phyloP scores from a whole-genome alignment of 176 grass and related monocot species.

The Rhynchospora breviuscula region DNA sequence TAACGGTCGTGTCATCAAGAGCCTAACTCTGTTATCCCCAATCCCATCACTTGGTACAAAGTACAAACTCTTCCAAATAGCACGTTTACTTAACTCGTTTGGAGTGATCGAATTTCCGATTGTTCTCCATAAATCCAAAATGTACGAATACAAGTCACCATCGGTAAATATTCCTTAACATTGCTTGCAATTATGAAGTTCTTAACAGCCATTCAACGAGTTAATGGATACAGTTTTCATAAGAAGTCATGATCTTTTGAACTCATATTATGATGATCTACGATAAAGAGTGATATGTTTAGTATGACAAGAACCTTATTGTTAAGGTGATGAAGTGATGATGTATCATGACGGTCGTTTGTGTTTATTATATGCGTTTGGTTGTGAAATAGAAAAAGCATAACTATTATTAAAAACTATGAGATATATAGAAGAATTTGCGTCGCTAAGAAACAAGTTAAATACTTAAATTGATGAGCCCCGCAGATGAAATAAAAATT shows the following conservation, averaged over 20 bases:
- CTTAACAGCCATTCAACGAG: neutral
- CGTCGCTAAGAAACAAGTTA: no score
- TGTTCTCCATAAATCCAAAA: neutral
- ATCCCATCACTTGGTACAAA: no score
- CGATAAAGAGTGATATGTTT: neutral
- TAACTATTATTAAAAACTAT: no score
- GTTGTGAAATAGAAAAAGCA: no score
- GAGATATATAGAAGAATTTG: no score
- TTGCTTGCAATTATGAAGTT: constrained; percentile 1
- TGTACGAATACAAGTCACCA: neutral
- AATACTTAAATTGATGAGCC: no score
- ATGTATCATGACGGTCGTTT: neutral
- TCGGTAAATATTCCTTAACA: constrained; percentile 1
- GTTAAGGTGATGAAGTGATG: neutral
- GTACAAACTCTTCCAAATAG: neutral
- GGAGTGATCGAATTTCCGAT: neutral
- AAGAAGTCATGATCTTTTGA: neutral
- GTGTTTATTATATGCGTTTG: no score
- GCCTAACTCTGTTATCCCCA: no score
- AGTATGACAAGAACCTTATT: neutral
- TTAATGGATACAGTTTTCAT: neutral
- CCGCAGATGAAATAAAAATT: no score
- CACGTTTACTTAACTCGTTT: neutral
- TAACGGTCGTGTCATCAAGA: no score
- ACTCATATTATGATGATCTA: neutral